Conservation (phyloP, 2,329 filamentous ascomycete genomes). For the Cytospora leucostoma region DNA sequence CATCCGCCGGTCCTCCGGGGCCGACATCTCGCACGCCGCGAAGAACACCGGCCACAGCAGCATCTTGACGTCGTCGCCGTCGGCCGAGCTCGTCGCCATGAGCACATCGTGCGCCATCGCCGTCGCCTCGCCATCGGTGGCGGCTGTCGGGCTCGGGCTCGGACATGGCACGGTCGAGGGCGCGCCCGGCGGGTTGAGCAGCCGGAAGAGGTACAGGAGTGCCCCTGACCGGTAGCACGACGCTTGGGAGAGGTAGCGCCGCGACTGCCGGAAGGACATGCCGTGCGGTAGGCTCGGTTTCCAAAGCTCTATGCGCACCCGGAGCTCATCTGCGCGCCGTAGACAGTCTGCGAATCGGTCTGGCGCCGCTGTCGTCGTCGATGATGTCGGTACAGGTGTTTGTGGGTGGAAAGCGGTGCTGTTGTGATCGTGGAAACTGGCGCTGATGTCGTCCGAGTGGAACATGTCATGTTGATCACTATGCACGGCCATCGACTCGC, state of each 20-base stretch:
- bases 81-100: conserved; percentile 30
- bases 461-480: not conserved
- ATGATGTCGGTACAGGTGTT: not conserved
- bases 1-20: conserved; percentile 31
- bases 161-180: not conserved
- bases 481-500: not conserved
- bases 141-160: not conserved
- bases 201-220: conserved; percentile 35
- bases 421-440: not conserved
- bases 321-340: conserved; percentile 29
- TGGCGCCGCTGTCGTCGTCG: not conserved
- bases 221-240: conserved; percentile 33
- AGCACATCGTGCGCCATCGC: conserved; percentile 36
- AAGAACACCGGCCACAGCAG: conserved; percentile 37
- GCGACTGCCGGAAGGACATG: conserved; percentile 32
- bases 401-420: not conserved
- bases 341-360: conserved; percentile 2
- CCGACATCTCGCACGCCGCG: conserved; percentile 34
- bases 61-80: conserved; percentile 34
- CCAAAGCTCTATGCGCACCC: conserved; percentile 32
- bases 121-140: conserved; percentile 31
- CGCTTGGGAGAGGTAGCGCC: conserved; percentile 35
- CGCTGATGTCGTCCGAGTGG: not conserved
- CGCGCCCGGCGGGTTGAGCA: conserved; percentile 32
- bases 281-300: conserved; percentile 30